phyloP scores from a whole-genome alignment of 2,329 filamentous ascomycete genomes.

The Scedosporium minutisporum region DNA sequence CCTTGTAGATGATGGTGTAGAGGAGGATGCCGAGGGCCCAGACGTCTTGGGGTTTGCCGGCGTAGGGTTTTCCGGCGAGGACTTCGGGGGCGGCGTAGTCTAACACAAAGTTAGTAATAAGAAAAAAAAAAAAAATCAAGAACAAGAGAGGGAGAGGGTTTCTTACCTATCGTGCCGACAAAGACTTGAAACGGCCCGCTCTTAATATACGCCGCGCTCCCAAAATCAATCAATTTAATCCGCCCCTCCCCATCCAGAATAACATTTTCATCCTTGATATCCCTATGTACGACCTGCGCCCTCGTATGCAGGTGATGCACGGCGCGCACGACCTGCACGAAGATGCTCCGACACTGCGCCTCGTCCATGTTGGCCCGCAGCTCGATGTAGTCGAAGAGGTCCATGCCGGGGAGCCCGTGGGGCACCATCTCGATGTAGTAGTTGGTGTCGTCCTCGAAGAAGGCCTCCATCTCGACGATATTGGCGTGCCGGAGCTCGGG shows the following conservation, averaged over 20 bases:
- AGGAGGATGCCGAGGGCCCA: slow-evolving; percentile 95
- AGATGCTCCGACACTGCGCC: slow-evolving; percentile 85
- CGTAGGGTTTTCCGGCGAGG: slow-evolving; percentile 80
- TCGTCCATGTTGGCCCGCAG: slow-evolving; percentile 95
- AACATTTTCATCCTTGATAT: slow-evolving; percentile 99
- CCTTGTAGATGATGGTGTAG: slow-evolving; percentile 98
- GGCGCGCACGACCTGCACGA: slow-evolving; percentile 82
- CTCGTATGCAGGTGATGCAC: slow-evolving; percentile 86
- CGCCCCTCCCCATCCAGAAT: slow-evolving; percentile 89
- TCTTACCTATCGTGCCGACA: slow-evolving; percentile 91
- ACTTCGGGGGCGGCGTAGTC: slow-evolving; percentile 99
- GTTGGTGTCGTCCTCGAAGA: slow-evolving; percentile 74
- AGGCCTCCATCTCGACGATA: slow-evolving; percentile 64
- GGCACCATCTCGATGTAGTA: slow-evolving; percentile 99
- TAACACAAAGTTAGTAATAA: slow-evolving; percentile 25
- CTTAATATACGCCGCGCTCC: slow-evolving; percentile 95
- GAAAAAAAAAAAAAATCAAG: neutral
- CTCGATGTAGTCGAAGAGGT: slow-evolving; percentile 98
- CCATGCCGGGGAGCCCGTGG: slow-evolving; percentile 92
- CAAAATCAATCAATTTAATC: slow-evolving; percentile 97
- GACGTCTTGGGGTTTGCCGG: slow-evolving; percentile 94
- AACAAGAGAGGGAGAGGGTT: neutral
- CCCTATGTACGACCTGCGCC: slow-evolving; percentile 85
- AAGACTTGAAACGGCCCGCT: slow-evolving; percentile 98
- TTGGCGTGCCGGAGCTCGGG: slow-evolving; percentile 59